Conservation (phyloP, 352 stramenopile species). For the Globisporangium iwayamae region DNA sequence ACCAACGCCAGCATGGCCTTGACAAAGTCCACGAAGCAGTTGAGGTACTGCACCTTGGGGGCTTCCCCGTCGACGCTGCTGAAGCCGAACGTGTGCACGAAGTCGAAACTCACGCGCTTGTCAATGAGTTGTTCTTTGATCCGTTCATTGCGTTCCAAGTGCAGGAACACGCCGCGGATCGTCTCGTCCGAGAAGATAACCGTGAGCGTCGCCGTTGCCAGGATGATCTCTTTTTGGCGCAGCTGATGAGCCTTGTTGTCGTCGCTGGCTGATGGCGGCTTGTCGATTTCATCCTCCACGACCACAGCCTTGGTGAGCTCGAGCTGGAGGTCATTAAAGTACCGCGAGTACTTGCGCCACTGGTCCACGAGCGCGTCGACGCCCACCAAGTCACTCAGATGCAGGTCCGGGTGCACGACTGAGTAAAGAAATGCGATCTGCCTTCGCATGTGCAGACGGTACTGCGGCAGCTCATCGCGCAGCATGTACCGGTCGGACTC, state of each 20-base stretch:
- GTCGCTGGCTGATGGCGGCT: too few species aligned
- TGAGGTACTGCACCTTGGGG: constrained; percentile 3
- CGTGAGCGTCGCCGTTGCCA: not conserved
- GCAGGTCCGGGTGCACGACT: constrained; percentile 31
- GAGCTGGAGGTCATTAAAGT: constrained; percentile 17
- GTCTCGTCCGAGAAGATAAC: constrained; percentile 19
- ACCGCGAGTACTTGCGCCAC: constrained; percentile 34
- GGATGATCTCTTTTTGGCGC: not conserved
- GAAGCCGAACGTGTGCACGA: not conserved
- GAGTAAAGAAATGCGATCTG: constrained; percentile 40
- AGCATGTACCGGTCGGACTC: not conserved
- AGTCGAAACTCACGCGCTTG: not conserved
- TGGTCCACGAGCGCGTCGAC: constrained; percentile 28
- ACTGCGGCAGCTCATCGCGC: not conserved
- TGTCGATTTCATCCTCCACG: not conserved
- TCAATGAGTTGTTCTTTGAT: not conserved
- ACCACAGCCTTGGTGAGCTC: constrained; percentile 11
- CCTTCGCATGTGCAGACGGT: constrained; percentile 3
- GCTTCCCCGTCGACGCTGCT: not conserved
- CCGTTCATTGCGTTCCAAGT: constrained; percentile 5
- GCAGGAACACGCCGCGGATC: constrained; percentile 16
- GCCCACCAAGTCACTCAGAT: constrained; percentile 28
- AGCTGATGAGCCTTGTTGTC: not conserved
- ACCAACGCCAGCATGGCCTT: not conserved
- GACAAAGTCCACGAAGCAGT: constrained; percentile 1